Base-by-base conservation (phyloP, 805 yeast species). In the Metschnikowia lachancei region DNA sequence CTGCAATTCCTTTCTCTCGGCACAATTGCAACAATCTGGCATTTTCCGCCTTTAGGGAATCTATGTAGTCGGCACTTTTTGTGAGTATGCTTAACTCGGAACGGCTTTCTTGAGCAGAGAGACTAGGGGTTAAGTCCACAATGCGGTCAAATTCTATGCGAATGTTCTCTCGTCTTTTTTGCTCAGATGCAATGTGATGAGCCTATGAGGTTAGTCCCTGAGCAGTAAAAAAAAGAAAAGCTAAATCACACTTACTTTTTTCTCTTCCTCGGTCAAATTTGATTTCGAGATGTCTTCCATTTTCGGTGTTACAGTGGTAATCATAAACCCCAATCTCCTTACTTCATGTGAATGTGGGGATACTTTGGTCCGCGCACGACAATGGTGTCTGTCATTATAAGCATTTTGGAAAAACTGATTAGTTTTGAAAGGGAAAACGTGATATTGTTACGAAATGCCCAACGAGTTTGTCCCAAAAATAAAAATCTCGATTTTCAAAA, bases 161-260 rank as follows among this genome's bases (percentile, higher is more conserved):
- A 18, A 92, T 88, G 35, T 91, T 88, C 53, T 83, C 88, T 51
- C 98, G 73, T 57, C 98, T 74, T 59, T 85, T 86, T 62, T 89
- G 91, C 61, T 91, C 98, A 0, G 91, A 83, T 4, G 87, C 87
- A 7, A 87, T 85, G 58, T 87, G 95, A 54, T 84, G 87, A 4
- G 83, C 83, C 81, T 83, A 38, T 10, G 2, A 6, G 1, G 52
- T 55, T 50, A 55, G 57, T 39, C 19, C 7, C 11, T 12, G 5
- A 33, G 22, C 6, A 3, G 2, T 16, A 30, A 3, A 3, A 6
- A 16, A 26, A 13, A 8, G 3, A 37, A 14, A 26, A 2, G 13
- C 6, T 36, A 22, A 11, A 3, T 5, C 26, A 19, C 11, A 46
- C 58, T 22, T 44, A 56, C 59, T 37, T 56, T 56, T 33, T 56